These are phyloP conservation scores for Echites panduratus DNA, from an alignment of 257 asterid species.

Conservation along the genomic window DNA sequence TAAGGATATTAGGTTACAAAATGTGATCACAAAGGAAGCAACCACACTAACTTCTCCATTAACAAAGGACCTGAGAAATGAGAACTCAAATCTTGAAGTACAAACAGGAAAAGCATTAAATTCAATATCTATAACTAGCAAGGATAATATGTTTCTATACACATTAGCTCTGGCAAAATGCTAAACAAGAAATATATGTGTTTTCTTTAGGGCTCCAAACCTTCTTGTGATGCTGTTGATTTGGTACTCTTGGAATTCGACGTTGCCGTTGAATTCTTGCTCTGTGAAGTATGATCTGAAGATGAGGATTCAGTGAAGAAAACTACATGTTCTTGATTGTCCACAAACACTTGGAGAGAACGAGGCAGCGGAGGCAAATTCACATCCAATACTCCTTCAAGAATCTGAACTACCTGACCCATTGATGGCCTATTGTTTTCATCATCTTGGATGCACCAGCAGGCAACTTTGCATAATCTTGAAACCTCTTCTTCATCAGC, in stretches of 20 bases:
- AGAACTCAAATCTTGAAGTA: neutral
- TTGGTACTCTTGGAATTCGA: slow-evolving; percentile 24
- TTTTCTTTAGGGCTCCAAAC: slow-evolving; percentile 2
- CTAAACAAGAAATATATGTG: neutral
- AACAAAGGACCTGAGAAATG: neutral
- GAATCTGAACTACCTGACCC: slow-evolving; percentile 43
- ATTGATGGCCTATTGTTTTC: slow-evolving; percentile 40
- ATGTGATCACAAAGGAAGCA: neutral
- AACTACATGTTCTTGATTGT: slow-evolving; percentile 38
- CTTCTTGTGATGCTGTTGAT: slow-evolving; percentile 12
- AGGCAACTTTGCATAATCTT: slow-evolving; percentile 37
- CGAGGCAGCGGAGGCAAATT: slow-evolving; percentile 42
- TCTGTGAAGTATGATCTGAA: slow-evolving; percentile 41
- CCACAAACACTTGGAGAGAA: slow-evolving; percentile 42
- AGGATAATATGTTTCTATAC: neutral
- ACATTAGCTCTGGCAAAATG: neutral
- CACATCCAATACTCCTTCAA: slow-evolving; percentile 44
- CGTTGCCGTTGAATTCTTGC: slow-evolving; percentile 36
- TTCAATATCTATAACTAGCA: neutral
- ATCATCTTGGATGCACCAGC: slow-evolving; percentile 50
- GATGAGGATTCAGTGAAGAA: slow-evolving; percentile 76
- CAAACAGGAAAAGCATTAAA: neutral
- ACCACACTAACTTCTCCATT: neutral
- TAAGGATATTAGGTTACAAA: too few relatives aligned
- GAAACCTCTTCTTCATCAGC: slow-evolving; percentile 34